A percentile compares a stretch with the other conserved stretches of the same genome.
Evolutionary conservation across 179 eudicot species (phyloP).

Genomic region (Silene noctiflora): DNA sequence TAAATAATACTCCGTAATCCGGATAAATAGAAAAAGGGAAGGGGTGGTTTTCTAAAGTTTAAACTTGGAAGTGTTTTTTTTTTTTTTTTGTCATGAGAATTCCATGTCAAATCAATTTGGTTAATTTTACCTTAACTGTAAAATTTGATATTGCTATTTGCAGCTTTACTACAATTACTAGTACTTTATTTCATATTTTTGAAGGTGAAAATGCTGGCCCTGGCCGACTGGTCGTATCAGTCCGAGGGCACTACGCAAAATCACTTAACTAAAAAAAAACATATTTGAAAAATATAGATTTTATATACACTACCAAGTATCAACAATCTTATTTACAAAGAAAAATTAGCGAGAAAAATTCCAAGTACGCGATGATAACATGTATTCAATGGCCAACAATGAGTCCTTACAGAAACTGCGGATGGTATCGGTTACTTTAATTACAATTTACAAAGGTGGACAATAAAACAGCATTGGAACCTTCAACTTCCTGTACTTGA

Average conservation of each 20-base stretch:
- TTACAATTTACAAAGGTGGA: not conserved
- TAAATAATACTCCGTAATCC: slow-evolving; percentile 19
- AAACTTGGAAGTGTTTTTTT: slow-evolving; percentile 6
- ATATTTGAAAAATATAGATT: too few relatives aligned
- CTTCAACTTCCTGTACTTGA: not conserved
- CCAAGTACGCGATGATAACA: too few relatives aligned
- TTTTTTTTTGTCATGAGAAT: slow-evolving; percentile 8
- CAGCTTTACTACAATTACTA: not conserved
- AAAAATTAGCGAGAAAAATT: too few relatives aligned
- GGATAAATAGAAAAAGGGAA: slow-evolving; percentile 9
- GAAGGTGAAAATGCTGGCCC: too few relatives aligned
- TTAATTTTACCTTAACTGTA: slow-evolving; percentile 17
- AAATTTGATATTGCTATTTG: slow-evolving; percentile 1
- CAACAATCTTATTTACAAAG: too few relatives aligned
- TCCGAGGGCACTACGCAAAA: too few relatives aligned
- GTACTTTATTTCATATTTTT: not conserved
- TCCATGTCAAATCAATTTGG: slow-evolving; percentile 15
- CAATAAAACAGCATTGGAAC: not conserved
- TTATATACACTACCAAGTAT: too few relatives aligned
- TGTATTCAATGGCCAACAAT: too few relatives aligned
- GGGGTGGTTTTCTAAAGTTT: not conserved
- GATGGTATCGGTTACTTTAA: not conserved
- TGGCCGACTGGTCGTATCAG: too few relatives aligned
- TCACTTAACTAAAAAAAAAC: too few relatives aligned
- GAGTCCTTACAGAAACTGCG: too few relatives aligned